phyloP scores from a whole-genome alignment of 2,329 filamentous ascomycete species.

The Exophiala bonariae region DNA sequence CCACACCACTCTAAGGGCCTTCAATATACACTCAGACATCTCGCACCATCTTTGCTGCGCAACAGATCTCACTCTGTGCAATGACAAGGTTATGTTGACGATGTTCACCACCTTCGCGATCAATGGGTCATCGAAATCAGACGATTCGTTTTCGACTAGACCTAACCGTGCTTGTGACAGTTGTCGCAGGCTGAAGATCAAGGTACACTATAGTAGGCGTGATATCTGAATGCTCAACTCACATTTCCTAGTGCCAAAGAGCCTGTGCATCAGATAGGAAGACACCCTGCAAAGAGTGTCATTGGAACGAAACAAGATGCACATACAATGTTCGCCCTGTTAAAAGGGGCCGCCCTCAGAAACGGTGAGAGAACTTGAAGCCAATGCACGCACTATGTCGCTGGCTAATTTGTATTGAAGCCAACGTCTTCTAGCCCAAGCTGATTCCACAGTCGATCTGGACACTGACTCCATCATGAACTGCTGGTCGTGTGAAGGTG shows the following conservation, averaged over 20 bases:
- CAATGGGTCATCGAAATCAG: too few species aligned
- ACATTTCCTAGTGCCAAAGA: constrained; percentile 1
- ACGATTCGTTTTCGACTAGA: too few species aligned
- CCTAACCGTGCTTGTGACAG: constrained; percentile 8
- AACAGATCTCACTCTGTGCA: too few species aligned
- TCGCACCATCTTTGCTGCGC: too few species aligned
- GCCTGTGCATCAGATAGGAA: neutral
- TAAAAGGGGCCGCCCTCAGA: constrained; percentile 7
- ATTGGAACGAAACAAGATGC: constrained; percentile 3
- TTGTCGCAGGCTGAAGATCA: constrained; percentile 12
- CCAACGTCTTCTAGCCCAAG: neutral
- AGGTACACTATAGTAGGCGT: neutral
- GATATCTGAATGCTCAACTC: neutral
- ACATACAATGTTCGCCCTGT: constrained; percentile 3
- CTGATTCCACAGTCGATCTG: too few species aligned
- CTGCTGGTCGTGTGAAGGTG: too few species aligned
- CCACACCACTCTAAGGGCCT: too few species aligned
- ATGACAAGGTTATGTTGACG: too few species aligned
- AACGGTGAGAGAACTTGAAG: neutral
- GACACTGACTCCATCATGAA: too few species aligned
- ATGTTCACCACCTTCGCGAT: too few species aligned
- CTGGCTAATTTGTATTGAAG: neutral
- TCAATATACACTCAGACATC: too few species aligned
- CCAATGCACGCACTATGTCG: neutral
- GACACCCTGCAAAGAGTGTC: constrained; percentile 5